These are phyloP conservation scores for Jimgerdemannia lactiflua DNA, from an alignment of 192 early-diverging fungal species.

Conservation along the genomic window DNA sequence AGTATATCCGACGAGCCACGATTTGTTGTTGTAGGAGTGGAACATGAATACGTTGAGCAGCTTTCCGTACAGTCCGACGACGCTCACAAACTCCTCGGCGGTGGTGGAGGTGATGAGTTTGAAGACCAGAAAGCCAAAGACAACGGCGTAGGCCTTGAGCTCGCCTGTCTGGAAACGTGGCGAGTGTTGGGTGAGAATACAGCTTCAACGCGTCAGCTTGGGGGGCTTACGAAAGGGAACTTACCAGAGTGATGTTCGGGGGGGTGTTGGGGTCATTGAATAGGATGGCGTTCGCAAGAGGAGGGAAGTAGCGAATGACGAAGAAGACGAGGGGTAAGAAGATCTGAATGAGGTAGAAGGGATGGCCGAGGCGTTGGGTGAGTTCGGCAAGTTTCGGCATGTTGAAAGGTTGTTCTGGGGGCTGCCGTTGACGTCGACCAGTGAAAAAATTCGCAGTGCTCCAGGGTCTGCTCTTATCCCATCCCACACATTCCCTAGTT, in stretches of 20 bases:
- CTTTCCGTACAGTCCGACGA: conserved; percentile 1
- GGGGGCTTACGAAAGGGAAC: no score
- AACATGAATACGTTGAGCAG: neutral
- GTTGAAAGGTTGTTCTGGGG: neutral
- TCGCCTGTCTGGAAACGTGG: neutral
- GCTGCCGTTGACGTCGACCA: no score
- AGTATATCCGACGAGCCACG: neutral
- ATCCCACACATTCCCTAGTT: neutral
- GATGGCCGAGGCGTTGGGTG: neutral
- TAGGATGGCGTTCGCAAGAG: neutral
- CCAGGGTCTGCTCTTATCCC: neutral
- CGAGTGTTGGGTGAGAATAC: no score
- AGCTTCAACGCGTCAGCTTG: no score
- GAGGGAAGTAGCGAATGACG: neutral
- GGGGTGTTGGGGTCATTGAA: neutral
- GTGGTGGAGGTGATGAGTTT: neutral
- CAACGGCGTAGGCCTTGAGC: neutral
- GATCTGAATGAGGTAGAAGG: neutral
- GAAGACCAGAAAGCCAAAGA: neutral
- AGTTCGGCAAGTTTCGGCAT: neutral
- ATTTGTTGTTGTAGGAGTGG: neutral
- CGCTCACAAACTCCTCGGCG: neutral
- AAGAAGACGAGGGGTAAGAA: neutral
- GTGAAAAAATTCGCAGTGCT: neutral
- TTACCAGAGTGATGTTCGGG: neutral